phyloP scores from a whole-genome alignment of 768 basidiomycete species.

The Lactarius tabidus region DNA sequence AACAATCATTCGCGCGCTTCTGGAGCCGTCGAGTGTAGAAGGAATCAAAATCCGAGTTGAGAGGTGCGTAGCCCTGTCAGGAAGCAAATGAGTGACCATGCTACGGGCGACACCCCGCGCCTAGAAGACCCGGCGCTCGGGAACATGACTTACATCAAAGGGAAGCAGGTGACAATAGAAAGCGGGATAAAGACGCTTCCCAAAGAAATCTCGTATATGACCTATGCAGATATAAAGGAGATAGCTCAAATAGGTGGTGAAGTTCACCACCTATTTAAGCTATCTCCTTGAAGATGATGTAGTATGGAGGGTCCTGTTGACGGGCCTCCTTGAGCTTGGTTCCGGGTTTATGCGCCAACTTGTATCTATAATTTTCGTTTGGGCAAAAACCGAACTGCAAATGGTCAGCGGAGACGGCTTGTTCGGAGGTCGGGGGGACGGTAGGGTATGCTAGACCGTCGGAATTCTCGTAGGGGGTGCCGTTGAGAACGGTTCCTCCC shows the following conservation, averaged over 20 bases:
- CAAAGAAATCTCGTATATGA: constrained; percentile 92
- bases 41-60: constrained; percentile 98
- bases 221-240: constrained; percentile 88
- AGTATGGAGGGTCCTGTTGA: constrained; percentile 87
- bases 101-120: constrained; percentile 13
- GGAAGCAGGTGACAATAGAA: constrained; percentile 82
- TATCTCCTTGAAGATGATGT: constrained; percentile 88
- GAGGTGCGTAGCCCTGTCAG: constrained; percentile 85
- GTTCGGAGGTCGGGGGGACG: constrained; percentile 72
- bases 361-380: constrained; percentile 65
- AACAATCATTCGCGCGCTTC: constrained; percentile 91
- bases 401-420: constrained; percentile 75
- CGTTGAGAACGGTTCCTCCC: constrained; percentile 55
- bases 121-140: constrained; percentile 1
- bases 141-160: constrained; percentile 58
- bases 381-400: constrained; percentile 92
- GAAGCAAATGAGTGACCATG: constrained; percentile 17
- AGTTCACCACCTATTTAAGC: no score
- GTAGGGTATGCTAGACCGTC: constrained; percentile 59
- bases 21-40: constrained; percentile 98
- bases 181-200: constrained; percentile 69
- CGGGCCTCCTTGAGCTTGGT: constrained; percentile 46
- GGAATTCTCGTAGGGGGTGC: constrained; percentile 40
- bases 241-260: constrained; percentile 90
- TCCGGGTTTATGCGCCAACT: constrained; percentile 55